phyloP scores from a whole-genome alignment of 2,329 filamentous ascomycete species.

The Amauroascus verrucosus region DNA sequence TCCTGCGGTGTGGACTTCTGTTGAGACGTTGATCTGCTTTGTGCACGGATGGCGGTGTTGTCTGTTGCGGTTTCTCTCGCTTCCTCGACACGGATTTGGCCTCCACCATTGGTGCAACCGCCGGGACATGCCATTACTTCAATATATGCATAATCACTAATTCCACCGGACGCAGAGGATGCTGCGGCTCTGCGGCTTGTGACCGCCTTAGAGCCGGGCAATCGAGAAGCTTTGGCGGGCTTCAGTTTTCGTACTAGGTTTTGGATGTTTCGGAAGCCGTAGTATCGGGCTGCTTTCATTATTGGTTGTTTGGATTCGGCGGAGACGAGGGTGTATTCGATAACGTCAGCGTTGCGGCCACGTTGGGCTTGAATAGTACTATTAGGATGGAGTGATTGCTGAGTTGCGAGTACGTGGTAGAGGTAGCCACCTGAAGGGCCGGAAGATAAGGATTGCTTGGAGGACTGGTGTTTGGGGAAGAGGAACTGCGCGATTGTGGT shows the following conservation, averaged over 20 bases:
- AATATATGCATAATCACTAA: slow-evolving; percentile 71
- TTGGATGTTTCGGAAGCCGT: slow-evolving; percentile 96
- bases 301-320: slow-evolving; percentile 45
- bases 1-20: slow-evolving; percentile 60
- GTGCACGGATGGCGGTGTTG: not conserved
- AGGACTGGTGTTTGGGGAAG: slow-evolving; percentile 46
- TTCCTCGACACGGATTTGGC: slow-evolving; percentile 86
- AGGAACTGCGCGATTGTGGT: slow-evolving; percentile 59
- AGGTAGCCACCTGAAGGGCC: slow-evolving; percentile 86
- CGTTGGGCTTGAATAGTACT: slow-evolving; percentile 60
- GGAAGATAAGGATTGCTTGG: slow-evolving; percentile 42
- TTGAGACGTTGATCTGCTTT: not conserved
- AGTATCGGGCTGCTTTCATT: slow-evolving; percentile 79
- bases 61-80: slow-evolving; percentile 33
- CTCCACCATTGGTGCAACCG: slow-evolving; percentile 96
- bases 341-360: slow-evolving; percentile 82
- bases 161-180: slow-evolving; percentile 28
- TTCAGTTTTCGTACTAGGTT: slow-evolving; percentile 90
- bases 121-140: slow-evolving; percentile 99
- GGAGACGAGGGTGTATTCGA: slow-evolving; percentile 65
- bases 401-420: slow-evolving; percentile 67
- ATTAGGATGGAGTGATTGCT: slow-evolving; percentile 60
- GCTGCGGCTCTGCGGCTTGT: not conserved
- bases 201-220: slow-evolving; percentile 60
- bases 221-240: slow-evolving; percentile 63